Base-by-base conservation (phyloP, 768 basidiomycete genomes). In the Hirschioporus abietinus region DNA sequence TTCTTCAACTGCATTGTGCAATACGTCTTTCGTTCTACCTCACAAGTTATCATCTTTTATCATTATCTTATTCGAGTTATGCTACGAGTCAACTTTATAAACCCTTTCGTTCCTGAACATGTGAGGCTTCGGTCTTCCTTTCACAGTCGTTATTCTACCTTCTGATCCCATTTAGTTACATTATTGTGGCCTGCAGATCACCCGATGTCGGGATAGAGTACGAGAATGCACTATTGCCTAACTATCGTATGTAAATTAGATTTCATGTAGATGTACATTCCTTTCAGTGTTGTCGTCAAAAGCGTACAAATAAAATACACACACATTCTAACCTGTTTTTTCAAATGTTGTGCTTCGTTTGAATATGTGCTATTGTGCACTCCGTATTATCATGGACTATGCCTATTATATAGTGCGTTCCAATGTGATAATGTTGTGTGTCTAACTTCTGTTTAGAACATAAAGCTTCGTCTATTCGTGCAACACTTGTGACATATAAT, bases 11-110 rank as follows among this genome's bases (percentile, higher is more conserved):
- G 42, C 42, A 52, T 20, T 52, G 42, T 52, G 15, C 12, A 12
- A 36, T 52, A 52, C 42, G 20, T 52, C 42, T 52, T 52, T 52
- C 42, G 42, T 52, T 52, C 42, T 10, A 20, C 20, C 35, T 52
- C 42, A 52, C 42, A 52, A 52, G 42, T 52, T 52, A 52, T 52
- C 42, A 20, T 52, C 42, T 52, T 52, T 52, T 52, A 52, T 52
- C 42, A 52, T 52, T 52, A 52, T 52, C 42, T 52, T 52, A 52
- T 52, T 52, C 42, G 42, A 52, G 4, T 52, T 52, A 52, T 52
- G 2, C 42, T 52, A 52, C 12, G 42, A 52, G 42, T 52, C 42
- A 52, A 52, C 42, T 52, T 52, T 52, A 15, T 52, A 52, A 52
- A 12, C 42, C 42, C 4, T 10, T 52, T 52, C 42, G 42, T 52